These are phyloP conservation scores for Vararia minispora DNA, from an alignment of 768 basidiomycete genomes.

Conservation along the genomic window DNA sequence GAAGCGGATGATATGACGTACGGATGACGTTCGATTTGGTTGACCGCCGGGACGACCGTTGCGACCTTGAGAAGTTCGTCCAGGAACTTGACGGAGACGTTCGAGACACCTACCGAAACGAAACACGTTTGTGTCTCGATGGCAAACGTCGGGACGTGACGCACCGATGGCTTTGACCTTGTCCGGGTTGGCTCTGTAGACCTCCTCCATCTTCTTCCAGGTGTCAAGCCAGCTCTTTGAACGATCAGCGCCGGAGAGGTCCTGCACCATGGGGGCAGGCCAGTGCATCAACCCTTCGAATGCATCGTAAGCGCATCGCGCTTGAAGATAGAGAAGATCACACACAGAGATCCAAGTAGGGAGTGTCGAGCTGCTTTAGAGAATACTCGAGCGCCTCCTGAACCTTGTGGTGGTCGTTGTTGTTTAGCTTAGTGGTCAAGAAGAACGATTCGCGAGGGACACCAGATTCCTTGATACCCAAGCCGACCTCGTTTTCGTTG, in stretches of 20 bases:
- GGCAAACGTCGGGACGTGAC: neutral
- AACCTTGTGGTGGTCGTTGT: constrained; percentile 47
- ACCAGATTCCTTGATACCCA: constrained; percentile 67
- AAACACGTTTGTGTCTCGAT: constrained; percentile 6
- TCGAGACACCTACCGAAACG: constrained; percentile 41
- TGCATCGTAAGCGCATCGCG: neutral
- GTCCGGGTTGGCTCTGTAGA: constrained; percentile 52
- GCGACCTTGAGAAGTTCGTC: constrained; percentile 47
- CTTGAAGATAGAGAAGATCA: neutral
- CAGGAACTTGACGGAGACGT: constrained; percentile 57
- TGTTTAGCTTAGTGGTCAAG: constrained; percentile 67
- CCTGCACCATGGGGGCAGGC: constrained; percentile 63
- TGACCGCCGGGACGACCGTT: constrained; percentile 56
- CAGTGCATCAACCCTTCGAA: constrained; percentile 64
- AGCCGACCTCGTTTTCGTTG: constrained; percentile 76
- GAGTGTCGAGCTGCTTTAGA: constrained; percentile 55
- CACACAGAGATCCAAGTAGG: constrained; percentile 73
- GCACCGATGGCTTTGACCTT: constrained; percentile 72
- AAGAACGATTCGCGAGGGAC: constrained; percentile 66
- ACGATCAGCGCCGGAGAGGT: constrained; percentile 42
- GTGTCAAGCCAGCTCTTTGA: constrained; percentile 58
- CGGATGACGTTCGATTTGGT: constrained; percentile 75
- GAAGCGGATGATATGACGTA: constrained; percentile 21
- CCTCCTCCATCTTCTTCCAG: constrained; percentile 67
- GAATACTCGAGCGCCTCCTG: constrained; percentile 56